Base-by-base conservation (phyloP, 2,329 filamentous ascomycete genomes). In the Cercospora beticola region DNA sequence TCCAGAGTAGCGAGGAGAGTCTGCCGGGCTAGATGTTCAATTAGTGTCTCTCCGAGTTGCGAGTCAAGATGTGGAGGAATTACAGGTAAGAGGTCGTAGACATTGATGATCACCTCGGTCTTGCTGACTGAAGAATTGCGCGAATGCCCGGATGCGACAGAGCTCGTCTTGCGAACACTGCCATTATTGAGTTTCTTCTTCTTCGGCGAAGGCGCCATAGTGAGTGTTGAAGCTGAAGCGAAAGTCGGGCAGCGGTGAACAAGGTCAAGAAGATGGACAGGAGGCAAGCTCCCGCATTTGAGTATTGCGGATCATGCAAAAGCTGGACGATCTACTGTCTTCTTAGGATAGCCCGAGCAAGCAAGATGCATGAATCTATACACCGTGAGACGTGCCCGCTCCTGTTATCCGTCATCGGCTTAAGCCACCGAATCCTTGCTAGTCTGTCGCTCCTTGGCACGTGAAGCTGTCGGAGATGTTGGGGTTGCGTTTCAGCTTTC, bases 1-100 rank as follows among this genome's bases (percentile, higher is more conserved):
- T 86, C 92, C 92, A 96, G 31, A 96, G 85, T 12, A 92, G 74
- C 0, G 90, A 89, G n/a, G 92, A 90, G 46, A 95, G 79, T 74
- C 88, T 88, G 61, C 92, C 90, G 49, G 91, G 90, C 87, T 93
- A 71, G 64, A 18, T 40, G 58, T 62, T 70, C 59, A 66, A 68
- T 70, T 46, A 73, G 70, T 62, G 54, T 56, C 49, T 56, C 49
- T 56, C 49, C 56, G 18, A 16, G 6, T 54, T 6, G 18, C 5
- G 56, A 2, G 49, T 46, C 46, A n/a, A 5, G 30, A 9, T 12
- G 43, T 10, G 23, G 14, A 5, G 7, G 12, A n/a, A 71, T 23
- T 73, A 79, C 78, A 5, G 78, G 78, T 36, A 80, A 68, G 4
- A 80, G 74, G 66, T 80, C 78, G 69, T 80, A 80, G 62, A 80